Base-by-base conservation (phyloP, 2,329 filamentous ascomycete genomes). In the Lachnellula arida region DNA sequence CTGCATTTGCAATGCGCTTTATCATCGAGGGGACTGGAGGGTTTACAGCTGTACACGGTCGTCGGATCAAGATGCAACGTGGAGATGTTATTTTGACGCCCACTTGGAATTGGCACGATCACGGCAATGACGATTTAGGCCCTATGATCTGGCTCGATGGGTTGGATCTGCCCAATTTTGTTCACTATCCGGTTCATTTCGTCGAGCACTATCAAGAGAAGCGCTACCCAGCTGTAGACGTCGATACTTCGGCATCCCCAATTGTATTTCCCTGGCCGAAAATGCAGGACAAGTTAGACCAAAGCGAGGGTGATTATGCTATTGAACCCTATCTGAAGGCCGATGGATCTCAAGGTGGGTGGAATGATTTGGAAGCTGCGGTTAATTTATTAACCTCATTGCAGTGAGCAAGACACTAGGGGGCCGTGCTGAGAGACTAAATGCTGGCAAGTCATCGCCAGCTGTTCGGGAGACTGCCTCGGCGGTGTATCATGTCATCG, bases 131-230 rank as follows among this genome's bases (percentile, higher is more conserved):
- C 55, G 77, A 79, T 8, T 70, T 72, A 1, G 72, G 72, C 1
- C 78, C 79, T 0, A 77, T 82, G 65, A 76, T 84, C 28, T 84
- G 81, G 81, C 70, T 84, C 1, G 81, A 84, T 62, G 78, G 75
- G 4, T 65, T 84, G 1, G 78, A 84, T 66, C 64, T 84, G 1
- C 80, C 81, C 0, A 68, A 74, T 3, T 82, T 80, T 63, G 68
- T 71, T 1, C 76, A 76, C 57, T 75, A 76, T 2, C 78, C 77
- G 0, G 76, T 81, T 0, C 75, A 83, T 60, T 82, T 83, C 59
- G 78, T 79, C 1, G 73, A 83, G 66, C 74, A 78, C 50, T 82
- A 76, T 51, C 59, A 70, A 4, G 64, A 77, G 23, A 65, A 71
- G 0, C 66, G 79, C 15, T 81, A 82, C 55, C 79, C 80, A 0